Evolutionary conservation across 106 monocot species (phyloP), one percentile per base, ranked within the genome.

Genomic region (Phalaenopsis aphrodite): DNA sequence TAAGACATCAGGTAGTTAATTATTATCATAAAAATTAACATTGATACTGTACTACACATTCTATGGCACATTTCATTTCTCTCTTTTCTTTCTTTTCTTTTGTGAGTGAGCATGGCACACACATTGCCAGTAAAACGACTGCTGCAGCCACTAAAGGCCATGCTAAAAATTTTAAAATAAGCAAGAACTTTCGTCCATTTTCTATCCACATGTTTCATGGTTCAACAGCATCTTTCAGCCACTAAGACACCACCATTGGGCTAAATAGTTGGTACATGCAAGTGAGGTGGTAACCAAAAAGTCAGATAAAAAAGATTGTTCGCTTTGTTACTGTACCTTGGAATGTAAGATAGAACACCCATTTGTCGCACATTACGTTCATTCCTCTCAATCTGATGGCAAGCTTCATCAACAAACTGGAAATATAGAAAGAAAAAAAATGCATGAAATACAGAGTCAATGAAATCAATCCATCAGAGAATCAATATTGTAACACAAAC

Each of bases 331-430:
- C 8, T 36, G 36, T 69, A 99, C 99, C 93, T 94, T 43, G 95
- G 91, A 75, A 99, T 95, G 78, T 99, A 99, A 19, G 94, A 88
- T 46, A 94, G 81, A 68, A 95, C 89, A 69, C 93, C 99, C 49
- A 89, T 84, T 86, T 93, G 94, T 36, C 91, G 83, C 37, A 90
- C 83, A 82, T 87, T 99, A 12, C 95, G 89, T 81, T 95, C 99
- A 81, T 95, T 95, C 78, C 87, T 87, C 85, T 95, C 99, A 81
- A 99, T 91, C 76, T 95, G 99, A 86, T 93, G 91, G 67, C 99
- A 99, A 75, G 99, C 95, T 82, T 99, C 99, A 81, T 99, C 95
- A 81, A 99, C 95, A 91, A 99, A 99, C 99, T 99, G 73, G 66
- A 87, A 78, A 79, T 66, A 43, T 1, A 45, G 2, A 48, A 66